Percentiles rank a stretch among this genome's conserved stretches.
Conservation (phyloP, 257 asterid species). For the Fraxinus quadrangulata region DNA sequence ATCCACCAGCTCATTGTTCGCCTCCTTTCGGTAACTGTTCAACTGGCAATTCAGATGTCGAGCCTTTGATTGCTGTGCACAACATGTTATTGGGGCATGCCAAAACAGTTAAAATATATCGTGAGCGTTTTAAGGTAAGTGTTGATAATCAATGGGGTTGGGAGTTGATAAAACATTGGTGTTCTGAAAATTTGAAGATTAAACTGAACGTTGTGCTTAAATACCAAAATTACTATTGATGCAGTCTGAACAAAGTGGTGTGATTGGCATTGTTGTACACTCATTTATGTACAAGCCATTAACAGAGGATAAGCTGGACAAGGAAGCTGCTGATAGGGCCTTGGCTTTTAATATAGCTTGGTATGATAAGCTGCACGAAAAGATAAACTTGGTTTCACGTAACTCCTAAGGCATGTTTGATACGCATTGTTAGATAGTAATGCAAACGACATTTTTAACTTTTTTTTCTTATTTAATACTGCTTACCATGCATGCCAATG, state of each 20-base stretch:
- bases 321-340: constrained; percentile 69
- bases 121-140: constrained; percentile 60
- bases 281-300: constrained; percentile 62
- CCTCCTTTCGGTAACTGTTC: constrained; percentile 71
- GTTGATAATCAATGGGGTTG: neutral
- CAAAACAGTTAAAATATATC: constrained; percentile 62
- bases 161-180: neutral
- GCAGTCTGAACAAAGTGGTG: constrained; percentile 57
- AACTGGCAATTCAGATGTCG: constrained; percentile 69
- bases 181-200: neutral
- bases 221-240: neutral
- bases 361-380: constrained; percentile 31
- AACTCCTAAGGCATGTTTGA: neutral
- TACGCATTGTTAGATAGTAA: neutral
- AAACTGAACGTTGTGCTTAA: neutral
- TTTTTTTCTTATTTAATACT: neutral
- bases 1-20: constrained; percentile 73
- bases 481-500: neutral
- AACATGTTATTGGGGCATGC: constrained; percentile 77
- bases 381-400: neutral
- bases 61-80: constrained; percentile 64
- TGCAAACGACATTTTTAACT: neutral
- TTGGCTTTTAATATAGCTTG: constrained; percentile 67
- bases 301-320: constrained; percentile 40
- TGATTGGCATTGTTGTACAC: constrained; percentile 46